phyloP scores from a whole-genome alignment of 306 rosid genomes.

The Citrullus mucosospermus region DNA sequence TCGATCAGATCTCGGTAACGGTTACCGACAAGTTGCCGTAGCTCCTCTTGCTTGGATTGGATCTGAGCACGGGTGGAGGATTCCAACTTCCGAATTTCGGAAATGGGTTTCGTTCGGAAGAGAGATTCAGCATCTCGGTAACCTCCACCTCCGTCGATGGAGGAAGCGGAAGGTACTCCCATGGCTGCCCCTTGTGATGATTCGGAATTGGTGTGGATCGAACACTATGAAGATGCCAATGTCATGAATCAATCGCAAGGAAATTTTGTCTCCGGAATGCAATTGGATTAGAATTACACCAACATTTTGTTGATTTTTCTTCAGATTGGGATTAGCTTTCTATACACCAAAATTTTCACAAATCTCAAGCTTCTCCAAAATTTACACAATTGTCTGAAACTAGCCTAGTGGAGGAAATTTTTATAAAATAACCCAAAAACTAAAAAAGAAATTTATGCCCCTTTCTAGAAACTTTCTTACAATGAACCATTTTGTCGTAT shows the following conservation, averaged over 20 bases:
- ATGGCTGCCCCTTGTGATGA: slow-evolving; percentile 1
- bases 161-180: slow-evolving; percentile 15
- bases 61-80: slow-evolving; percentile 55
- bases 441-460: too few relatives aligned
- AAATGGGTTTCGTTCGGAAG: slow-evolving; percentile 60
- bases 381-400: neutral
- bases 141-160: slow-evolving; percentile 14
- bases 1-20: slow-evolving; percentile 96
- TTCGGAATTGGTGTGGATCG: neutral
- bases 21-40: slow-evolving; percentile 88
- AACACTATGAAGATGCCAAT: neutral
- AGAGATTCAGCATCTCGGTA: slow-evolving; percentile 69
- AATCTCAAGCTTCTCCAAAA: neutral
- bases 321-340: neutral
- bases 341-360: neutral
- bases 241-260: neutral
- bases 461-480: too few relatives aligned
- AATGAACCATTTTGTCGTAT: too few relatives aligned
- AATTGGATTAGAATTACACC: neutral
- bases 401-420: neutral
- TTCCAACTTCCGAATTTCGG: slow-evolving; percentile 83
- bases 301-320: neutral
- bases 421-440: too few relatives aligned
- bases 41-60: slow-evolving; percentile 93
- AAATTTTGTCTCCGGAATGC: neutral